These are phyloP conservation scores for Exophiala oligosperma DNA, from an alignment of 2,329 filamentous ascomycete species.

Conservation along the genomic window DNA sequence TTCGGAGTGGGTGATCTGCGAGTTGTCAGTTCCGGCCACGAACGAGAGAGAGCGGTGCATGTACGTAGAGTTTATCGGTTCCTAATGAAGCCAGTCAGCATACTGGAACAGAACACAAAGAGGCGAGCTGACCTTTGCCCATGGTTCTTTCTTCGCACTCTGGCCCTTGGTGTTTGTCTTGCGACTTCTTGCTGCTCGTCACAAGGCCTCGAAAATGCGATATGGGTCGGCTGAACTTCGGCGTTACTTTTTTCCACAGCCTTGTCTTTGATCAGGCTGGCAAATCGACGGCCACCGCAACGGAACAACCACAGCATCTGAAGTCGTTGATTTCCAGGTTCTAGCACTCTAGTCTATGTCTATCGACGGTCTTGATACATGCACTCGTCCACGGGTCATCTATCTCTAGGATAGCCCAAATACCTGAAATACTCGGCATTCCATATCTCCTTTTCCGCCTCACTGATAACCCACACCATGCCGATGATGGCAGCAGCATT, in stretches of 20 bases:
- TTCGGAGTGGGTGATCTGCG: conserved; percentile 90
- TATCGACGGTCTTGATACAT: neutral
- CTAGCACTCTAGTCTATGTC: neutral
- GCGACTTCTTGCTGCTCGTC: neutral
- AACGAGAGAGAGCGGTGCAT: conserved; percentile 13
- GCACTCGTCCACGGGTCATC: no score
- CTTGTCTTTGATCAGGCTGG: neutral
- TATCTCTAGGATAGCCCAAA: conserved; percentile 25
- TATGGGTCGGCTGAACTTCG: neutral
- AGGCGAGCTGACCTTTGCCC: conserved; percentile 41
- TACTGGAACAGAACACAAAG: conserved; percentile 17
- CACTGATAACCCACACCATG: conserved; percentile 27
- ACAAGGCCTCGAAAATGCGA: neutral
- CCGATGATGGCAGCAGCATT: conserved; percentile 33
- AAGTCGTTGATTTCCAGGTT: neutral
- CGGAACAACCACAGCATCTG: no score
- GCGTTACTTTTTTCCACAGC: neutral
- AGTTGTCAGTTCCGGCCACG: conserved; percentile 4
- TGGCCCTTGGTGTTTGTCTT: neutral
- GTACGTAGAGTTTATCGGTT: conserved; percentile 53
- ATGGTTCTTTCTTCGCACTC: conserved; percentile 23
- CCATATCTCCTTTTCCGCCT: conserved; percentile 28
- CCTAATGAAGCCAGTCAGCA: conserved; percentile 35
- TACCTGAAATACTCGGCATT: conserved; percentile 24
- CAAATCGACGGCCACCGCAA: no score